Conservation (phyloP, 768 basidiomycete species). For the Podaxis sp. region DNA sequence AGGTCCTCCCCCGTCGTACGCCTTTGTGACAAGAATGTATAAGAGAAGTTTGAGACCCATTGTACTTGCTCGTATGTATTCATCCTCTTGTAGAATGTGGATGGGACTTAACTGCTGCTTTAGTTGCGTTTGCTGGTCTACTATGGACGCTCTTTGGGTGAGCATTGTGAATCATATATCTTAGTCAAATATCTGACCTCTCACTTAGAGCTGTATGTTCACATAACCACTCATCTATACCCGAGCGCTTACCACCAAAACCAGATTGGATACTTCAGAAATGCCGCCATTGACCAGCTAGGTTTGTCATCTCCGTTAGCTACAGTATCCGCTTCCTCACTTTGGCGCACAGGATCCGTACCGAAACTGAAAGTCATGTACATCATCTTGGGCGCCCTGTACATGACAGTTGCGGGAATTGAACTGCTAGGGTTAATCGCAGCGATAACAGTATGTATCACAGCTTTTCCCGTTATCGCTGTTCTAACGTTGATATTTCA, state of each 20-base stretch:
- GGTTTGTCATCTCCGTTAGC: slow-evolving; percentile 37
- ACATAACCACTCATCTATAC: slow-evolving; percentile 8
- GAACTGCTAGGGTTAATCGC: slow-evolving; percentile 58
- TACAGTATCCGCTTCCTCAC: not conserved
- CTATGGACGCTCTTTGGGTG: slow-evolving; percentile 68
- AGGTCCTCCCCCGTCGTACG: slow-evolving; percentile 58
- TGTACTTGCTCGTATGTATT: slow-evolving; percentile 42
- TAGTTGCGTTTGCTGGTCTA: slow-evolving; percentile 46
- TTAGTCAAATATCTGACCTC: not conserved
- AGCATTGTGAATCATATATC: slow-evolving; percentile 26
- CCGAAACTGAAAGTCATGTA: slow-evolving; percentile 52
- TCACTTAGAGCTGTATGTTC: slow-evolving; percentile 32
- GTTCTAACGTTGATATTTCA: not conserved
- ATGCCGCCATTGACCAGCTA: slow-evolving; percentile 43
- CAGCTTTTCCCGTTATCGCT: not conserved
- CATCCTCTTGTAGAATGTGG: not conserved
- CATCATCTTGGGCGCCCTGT: slow-evolving; percentile 60
- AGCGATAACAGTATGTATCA: slow-evolving; percentile 45
- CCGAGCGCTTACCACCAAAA: slow-evolving; percentile 1
- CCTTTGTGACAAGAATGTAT: slow-evolving; percentile 58
- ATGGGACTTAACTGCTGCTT: not conserved
- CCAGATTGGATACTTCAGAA: slow-evolving; percentile 65
- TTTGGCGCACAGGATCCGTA: slow-evolving; percentile 31
- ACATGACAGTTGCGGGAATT: slow-evolving; percentile 48
- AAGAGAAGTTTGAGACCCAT: slow-evolving; percentile 59